phyloP scores from a whole-genome alignment of 345 rosid genomes.

The Rhodamnia argentea region DNA sequence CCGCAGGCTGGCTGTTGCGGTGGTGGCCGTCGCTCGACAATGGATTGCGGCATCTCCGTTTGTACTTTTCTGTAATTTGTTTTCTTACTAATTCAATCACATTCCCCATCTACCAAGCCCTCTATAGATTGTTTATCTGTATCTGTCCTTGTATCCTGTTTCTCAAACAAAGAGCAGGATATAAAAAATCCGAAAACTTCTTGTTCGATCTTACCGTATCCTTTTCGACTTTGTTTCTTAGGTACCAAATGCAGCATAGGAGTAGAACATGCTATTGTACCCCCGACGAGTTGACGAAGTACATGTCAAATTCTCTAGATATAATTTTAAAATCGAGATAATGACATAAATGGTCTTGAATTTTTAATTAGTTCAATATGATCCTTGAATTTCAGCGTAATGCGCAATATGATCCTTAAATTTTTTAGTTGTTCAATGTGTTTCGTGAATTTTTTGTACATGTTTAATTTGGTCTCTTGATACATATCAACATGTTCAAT shows the following conservation, averaged over 20 bases:
- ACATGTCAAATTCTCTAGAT: not conserved
- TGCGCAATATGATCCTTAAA: no score
- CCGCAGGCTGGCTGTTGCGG: not conserved
- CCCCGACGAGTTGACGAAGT: not conserved
- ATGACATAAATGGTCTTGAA: no score
- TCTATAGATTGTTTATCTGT: not conserved
- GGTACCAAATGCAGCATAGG: not conserved
- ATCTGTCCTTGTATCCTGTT: not conserved
- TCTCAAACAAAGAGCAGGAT: not conserved
- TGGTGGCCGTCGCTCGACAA: not conserved
- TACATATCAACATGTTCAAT: no score
- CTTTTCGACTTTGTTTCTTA: not conserved
- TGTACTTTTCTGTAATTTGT: not conserved
- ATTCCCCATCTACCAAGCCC: not conserved
- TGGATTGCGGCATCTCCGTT: not conserved
- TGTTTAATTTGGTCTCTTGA: no score
- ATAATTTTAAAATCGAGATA: not conserved
- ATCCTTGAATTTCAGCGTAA: no score
- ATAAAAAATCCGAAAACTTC: not conserved
- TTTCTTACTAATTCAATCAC: not conserved
- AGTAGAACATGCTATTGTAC: not conserved
- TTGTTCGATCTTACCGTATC: not conserved
- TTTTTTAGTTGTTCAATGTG: no score
- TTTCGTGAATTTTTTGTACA: no score
- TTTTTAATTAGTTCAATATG: no score